Conservation (phyloP, 208 protist genomes). For the Leishmania mexicana region DNA sequence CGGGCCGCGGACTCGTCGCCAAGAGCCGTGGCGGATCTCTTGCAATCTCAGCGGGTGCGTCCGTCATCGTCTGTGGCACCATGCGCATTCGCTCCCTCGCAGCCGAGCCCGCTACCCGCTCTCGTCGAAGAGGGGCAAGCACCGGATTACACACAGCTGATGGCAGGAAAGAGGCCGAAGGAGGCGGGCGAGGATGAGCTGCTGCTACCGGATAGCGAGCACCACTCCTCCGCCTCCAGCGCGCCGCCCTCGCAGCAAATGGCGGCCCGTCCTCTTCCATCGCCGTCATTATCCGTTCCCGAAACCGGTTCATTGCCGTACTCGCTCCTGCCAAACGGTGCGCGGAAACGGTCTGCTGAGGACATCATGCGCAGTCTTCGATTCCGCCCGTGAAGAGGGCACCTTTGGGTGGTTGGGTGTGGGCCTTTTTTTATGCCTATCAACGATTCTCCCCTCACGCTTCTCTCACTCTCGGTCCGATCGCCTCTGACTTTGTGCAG, state of each 20-base stretch:
- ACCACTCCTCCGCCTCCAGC: slow-evolving; percentile 6
- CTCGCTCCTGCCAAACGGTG: slow-evolving; percentile 10
- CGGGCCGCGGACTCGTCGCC: slow-evolving; percentile 5
- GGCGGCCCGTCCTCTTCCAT: not conserved
- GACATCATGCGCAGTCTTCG: slow-evolving; percentile 62
- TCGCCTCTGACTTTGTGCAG: not conserved
- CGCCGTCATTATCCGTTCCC: not conserved
- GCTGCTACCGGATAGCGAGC: slow-evolving; percentile 26
- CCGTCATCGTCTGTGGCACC: not conserved
- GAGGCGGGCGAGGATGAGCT: slow-evolving; percentile 18
- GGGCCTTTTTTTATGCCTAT: not conserved
- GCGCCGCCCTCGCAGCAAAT: slow-evolving; percentile 6
- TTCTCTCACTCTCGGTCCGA: not conserved
- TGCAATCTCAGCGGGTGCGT: slow-evolving; percentile 15
- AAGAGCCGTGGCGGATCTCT: slow-evolving; percentile 12
- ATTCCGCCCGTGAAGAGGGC: slow-evolving; percentile 21
- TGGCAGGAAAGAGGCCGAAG: not conserved
- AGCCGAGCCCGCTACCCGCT: not conserved
- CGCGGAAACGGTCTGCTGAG: slow-evolving; percentile 49
- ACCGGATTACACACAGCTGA: not conserved
- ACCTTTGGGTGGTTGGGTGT: not conserved
- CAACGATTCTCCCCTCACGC: not conserved
- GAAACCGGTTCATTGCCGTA: not conserved
- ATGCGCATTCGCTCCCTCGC: not conserved
- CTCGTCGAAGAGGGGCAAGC: not conserved